These are phyloP conservation scores for Phytophthora foliorum DNA, from an alignment of 352 stramenopile genomes.

Conservation along the genomic window DNA sequence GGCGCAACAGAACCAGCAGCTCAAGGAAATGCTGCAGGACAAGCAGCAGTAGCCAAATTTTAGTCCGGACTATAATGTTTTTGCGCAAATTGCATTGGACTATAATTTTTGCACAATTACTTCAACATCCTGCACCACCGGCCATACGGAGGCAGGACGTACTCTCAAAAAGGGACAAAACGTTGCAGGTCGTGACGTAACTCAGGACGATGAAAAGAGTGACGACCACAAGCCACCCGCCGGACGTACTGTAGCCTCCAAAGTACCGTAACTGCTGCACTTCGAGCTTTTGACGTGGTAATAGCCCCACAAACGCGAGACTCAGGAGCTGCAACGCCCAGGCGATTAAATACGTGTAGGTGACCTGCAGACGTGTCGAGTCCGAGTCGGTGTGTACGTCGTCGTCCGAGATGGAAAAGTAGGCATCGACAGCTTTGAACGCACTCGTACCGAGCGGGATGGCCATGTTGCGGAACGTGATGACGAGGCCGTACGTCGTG, in stretches of 20 bases:
- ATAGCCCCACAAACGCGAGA: conserved; percentile 51
- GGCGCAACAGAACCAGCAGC: conserved; percentile 75
- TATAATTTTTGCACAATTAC: no score
- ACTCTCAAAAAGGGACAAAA: conserved; percentile 56
- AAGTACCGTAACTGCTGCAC: conserved; percentile 74
- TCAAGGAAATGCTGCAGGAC: conserved; percentile 64
- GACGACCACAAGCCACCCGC: conserved; percentile 51
- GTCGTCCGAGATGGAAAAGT: conserved; percentile 51
- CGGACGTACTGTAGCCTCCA: conserved; percentile 59
- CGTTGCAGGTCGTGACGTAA: conserved; percentile 54
- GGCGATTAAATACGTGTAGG: conserved; percentile 59
- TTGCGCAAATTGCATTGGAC: no score
- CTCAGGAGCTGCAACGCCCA: conserved; percentile 59
- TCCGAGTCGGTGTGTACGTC: conserved; percentile 34
- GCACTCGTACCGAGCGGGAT: conserved; percentile 51
- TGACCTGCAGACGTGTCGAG: conserved; percentile 50
- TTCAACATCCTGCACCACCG: conserved; percentile 63
- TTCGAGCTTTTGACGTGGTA: conserved; percentile 70
- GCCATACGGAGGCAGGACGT: conserved; percentile 75
- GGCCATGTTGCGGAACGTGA: conserved; percentile 71
- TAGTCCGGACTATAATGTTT: background rate
- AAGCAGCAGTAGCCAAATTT: conserved; percentile 44
- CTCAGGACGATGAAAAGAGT: conserved; percentile 44
- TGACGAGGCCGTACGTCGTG: conserved; percentile 69
- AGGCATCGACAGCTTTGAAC: conserved; percentile 54